phyloP scores from a whole-genome alignment of 225 moss, liverwort and hornwort genomes.

The Pleurozium schreberi region DNA sequence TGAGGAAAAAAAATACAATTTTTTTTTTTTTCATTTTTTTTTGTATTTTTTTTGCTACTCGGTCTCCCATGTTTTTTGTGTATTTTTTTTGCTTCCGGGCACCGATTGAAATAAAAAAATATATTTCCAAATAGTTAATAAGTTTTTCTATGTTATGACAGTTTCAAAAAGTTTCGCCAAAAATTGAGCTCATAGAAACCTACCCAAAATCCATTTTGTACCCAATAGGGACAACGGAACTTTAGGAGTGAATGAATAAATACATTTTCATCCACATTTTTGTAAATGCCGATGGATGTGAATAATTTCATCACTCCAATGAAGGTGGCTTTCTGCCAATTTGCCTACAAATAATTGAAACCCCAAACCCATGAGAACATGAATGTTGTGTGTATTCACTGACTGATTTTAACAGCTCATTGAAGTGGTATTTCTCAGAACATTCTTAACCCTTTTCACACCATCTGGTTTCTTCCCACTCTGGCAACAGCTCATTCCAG shows the following conservation, averaged over 20 bases:
- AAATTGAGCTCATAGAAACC: too few species aligned
- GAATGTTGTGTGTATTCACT: background rate
- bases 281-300: background rate
- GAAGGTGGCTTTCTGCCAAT: too few species aligned
- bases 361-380: background rate
- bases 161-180: too few species aligned
- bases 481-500: background rate
- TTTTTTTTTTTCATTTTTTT: too few species aligned
- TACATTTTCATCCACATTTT: background rate
- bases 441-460: background rate
- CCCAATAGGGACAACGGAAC: too few species aligned
- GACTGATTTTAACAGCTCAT: background rate
- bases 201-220: background rate
- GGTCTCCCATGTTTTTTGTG: too few species aligned
- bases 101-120: too few species aligned
- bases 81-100: too few species aligned
- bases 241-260: background rate
- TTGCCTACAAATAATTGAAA: background rate
- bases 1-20: too few species aligned
- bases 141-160: too few species aligned
- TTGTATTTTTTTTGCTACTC: too few species aligned
- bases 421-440: background rate
- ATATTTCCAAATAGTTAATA: too few species aligned
- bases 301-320: background rate
- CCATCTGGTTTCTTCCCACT: background rate